Evolutionary conservation across 768 basidiomycete species (phyloP).

Genomic region (Tylopilus vinaceipallidus): DNA sequence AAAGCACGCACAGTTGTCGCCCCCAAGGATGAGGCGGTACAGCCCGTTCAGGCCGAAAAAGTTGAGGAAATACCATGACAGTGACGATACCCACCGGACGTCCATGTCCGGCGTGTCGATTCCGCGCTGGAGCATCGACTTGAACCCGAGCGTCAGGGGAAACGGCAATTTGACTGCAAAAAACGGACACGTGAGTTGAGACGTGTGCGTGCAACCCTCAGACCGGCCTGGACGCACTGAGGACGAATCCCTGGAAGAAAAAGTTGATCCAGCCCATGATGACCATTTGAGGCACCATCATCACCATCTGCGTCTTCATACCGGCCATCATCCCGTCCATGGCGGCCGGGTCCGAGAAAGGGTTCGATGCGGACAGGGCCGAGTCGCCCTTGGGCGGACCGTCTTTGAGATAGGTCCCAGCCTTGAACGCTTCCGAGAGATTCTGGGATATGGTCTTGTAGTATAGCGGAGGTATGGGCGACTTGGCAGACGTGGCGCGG

Average conservation of each 20-base stretch:
- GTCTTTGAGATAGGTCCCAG: conserved; percentile 85
- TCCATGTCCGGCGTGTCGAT: conserved; percentile 96
- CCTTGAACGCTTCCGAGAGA: conserved; percentile 66
- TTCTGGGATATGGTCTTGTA: conserved; percentile 75
- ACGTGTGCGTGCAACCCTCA: not conserved
- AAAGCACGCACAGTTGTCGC: conserved; percentile 73
- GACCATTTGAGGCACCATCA: conserved; percentile 98
- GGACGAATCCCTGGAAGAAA: conserved; percentile 98
- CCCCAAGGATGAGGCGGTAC: conserved; percentile 90
- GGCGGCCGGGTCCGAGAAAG: conserved; percentile 82
- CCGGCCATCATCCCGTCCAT: conserved; percentile 99
- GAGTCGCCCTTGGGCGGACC: conserved; percentile 68
- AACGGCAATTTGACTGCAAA: conserved; percentile 89
- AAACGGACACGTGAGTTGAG: not conserved
- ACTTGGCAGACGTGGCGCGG: conserved; percentile 74
- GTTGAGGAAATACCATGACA: conserved; percentile 99
- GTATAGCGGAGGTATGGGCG: conserved; percentile 71
- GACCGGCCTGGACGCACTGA: conserved; percentile 63
- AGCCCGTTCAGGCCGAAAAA: conserved; percentile 96
- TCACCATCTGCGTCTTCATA: conserved; percentile 98
- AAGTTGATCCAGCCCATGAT: conserved; percentile 99
- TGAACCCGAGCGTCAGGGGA: conserved; percentile 95
- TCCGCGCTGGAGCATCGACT: conserved; percentile 95
- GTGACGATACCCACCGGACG: conserved; percentile 97
- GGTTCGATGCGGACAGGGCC: conserved; percentile 65